Percentiles rank a stretch among this genome's conserved stretches.
These are phyloP conservation scores for Dichotomocladium elegans DNA, from an alignment of 371 early-diverging fungal genomes.

Conservation along the genomic window DNA sequence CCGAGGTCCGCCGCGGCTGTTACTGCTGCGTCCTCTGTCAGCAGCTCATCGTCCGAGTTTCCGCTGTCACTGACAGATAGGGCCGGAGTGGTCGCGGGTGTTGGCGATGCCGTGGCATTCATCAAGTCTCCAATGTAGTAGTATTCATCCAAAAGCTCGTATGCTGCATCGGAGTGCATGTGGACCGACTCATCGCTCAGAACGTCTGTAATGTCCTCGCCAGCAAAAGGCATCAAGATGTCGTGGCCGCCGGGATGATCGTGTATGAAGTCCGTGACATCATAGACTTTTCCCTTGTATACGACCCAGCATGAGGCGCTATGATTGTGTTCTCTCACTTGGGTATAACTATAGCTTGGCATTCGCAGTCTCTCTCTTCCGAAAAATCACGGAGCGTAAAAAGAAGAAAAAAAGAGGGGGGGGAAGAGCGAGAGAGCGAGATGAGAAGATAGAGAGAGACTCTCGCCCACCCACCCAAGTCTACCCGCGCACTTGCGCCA, in stretches of 20 bases:
- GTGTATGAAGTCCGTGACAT: slow-evolving; percentile 71
- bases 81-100: background rate
- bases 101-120: background rate
- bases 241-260: slow-evolving; percentile 84
- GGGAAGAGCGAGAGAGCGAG: too few relatives aligned
- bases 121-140: slow-evolving; percentile 73
- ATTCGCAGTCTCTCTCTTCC: too few relatives aligned
- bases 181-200: slow-evolving; percentile 76
- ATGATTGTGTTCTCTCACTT: slow-evolving; percentile 14
- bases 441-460: too few relatives aligned
- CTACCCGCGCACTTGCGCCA: too few relatives aligned
- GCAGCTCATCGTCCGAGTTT: slow-evolving; percentile 6
- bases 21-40: background rate
- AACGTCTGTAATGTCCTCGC: slow-evolving; percentile 63
- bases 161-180: slow-evolving; percentile 82
- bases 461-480: too few relatives aligned
- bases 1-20: too few relatives aligned
- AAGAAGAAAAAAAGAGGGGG: too few relatives aligned
- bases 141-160: slow-evolving; percentile 77
- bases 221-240: slow-evolving; percentile 72
- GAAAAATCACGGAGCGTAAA: too few relatives aligned
- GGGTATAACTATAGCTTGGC: background rate
- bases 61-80: slow-evolving; percentile 1
- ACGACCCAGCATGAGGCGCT: slow-evolving; percentile 58
- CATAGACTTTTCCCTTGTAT: slow-evolving; percentile 71